Base-by-base conservation (phyloP, 2,329 filamentous ascomycete genomes). In the Lanzia echinophila region DNA sequence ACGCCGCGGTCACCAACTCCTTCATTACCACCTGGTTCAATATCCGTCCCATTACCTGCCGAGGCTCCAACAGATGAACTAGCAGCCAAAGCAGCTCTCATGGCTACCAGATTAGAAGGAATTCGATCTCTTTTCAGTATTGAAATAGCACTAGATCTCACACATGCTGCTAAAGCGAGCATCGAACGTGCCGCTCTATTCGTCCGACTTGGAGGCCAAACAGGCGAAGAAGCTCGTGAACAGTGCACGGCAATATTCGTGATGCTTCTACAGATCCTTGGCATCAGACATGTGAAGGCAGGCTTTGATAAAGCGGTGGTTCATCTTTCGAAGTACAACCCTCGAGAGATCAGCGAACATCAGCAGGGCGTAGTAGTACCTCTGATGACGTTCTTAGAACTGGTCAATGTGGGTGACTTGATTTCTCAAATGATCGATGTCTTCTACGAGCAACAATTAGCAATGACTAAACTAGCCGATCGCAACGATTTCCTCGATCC, bases 391-490 rank as follows among this genome's bases (percentile, higher is more conserved):
- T 99, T 99, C 65, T 83, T 99, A 57, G 94, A 99, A 72, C 81
- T 99, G 28, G 94, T 99, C 69, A 99, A 99, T 67, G 92, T 99
- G 1, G 94, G 94, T 55, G 94, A 99, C 69, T 78, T 99, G 55
- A 99, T 99, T 63, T 90, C 95, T 56, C 94, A 99, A 70, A 99
- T 99, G 94, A 83, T 99, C 55, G 94, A 99, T 68, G 90, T 99
- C 33, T 99, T 99, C 68, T 99, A 95, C 71, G 88, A 95, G 68
- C 94, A 97, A 72, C 94, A 99, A 72, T 80, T 99, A 28, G 83
- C 90, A 6, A 81, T 83, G 1, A 82, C 87, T 13, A 88, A 88
- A 64, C 84, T 99, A 50, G 87, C 87, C 1, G 92, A 97, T 67
- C 84, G 88, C 42, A 95, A 95, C 67, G 94, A 99, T 71, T 99